Evolutionary conservation across 306 rosid genomes (phyloP), one percentile per base, ranked within the genome.

Genomic region (Trichosanthes cucumerina): DNA sequence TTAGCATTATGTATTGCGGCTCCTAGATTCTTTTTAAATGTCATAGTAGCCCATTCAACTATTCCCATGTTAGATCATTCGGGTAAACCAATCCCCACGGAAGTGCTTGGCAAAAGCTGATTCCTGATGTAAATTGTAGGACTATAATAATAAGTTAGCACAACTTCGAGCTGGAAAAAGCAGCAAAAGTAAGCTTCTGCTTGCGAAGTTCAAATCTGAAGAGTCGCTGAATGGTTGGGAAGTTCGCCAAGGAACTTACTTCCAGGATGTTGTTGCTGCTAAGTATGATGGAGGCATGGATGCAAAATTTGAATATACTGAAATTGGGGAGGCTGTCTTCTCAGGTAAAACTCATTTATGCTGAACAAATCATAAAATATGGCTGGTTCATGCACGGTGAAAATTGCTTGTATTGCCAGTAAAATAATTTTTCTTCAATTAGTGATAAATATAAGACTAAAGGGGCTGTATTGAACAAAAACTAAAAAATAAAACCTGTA

Each of bases 281-380:
- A 92, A 95, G 91, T 95, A 95, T 82, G 98, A 95, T 82, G 97
- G 92, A 57, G 98, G 98, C 63, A 95, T 95, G 97, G 98, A 95
- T 81, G 96, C 97, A 75, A 92, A 87, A 77, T 88, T 95, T 65
- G 97, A 95, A 75, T 89, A 84, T 88, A 91, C 92, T 46, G 96
- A 88, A 82, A 75, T 85, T 28, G 97, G 90, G 62, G 84, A 86
- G 3, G 98, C 96, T 43, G 86, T 95, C 79, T 95, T 95, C 86
- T 89, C 97, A 36, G 97, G 98, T 92, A 83, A 82, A 41, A 68
- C 52, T 54, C 34, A 39, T 54, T 41, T 58, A 85, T 66, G 49
- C 79, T 77, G 54, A 46, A 59, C 28, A 46, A 46, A 46, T 72
- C 39, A 47, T 46, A 2, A 46, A 28, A 72, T 15, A 72, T 26